Evolutionary conservation across 352 stramenopile genomes (phyloP), one percentile per base, ranked within the genome.

Genomic region (Phytophthora kernoviae): DNA sequence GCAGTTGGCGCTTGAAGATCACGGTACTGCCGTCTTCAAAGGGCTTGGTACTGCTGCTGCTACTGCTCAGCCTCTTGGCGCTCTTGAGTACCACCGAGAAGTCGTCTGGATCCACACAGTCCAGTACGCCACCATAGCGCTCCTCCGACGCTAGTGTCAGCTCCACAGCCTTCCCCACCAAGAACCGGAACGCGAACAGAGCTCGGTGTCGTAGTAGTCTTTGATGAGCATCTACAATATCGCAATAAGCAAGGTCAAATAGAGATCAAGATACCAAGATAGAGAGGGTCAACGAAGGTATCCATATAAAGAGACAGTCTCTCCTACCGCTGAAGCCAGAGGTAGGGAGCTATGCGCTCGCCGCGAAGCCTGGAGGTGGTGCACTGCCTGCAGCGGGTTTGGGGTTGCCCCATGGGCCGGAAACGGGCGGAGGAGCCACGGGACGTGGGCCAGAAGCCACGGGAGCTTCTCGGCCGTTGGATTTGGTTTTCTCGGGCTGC

Each of bases 1-100:
- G 51, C 67, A 92, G 77, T 9, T 66, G 62, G 34, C 77, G 75
- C 58, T 87, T 78, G 55, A 94, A 91, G 51, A 94, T 81, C 33
- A 91, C 76, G 0, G 86, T 91, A 54, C 81, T 87, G 36, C 86
- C 86, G 47, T 74, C 87, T 26, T 87, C 69, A 56, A 94, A 93
- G 15, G 80, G 66, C 24, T 78, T 75, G 20, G 58, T 58, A 34
- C 69, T 65, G 6, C 41, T 71, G 1, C 20, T 20, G 21, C 26
- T n/a, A n/a, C n/a, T 22, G 12, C 34, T 44, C 52, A 81, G 70
- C 33, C 76, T 75, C 51, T 84, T 79, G 30, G 83, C 79, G 62
- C 75, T 90, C 69, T 94, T 94, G 27, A 94, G 60, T 21, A 94
- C 86, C 27, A 94, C 58, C 1, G 81, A 90, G 34, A 91, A 94